A percentile compares a stretch with the other conserved stretches of the same genome.
Conservation (phyloP, 2,329 filamentous ascomycete species). For the Aspergillus fumigatus region DNA sequence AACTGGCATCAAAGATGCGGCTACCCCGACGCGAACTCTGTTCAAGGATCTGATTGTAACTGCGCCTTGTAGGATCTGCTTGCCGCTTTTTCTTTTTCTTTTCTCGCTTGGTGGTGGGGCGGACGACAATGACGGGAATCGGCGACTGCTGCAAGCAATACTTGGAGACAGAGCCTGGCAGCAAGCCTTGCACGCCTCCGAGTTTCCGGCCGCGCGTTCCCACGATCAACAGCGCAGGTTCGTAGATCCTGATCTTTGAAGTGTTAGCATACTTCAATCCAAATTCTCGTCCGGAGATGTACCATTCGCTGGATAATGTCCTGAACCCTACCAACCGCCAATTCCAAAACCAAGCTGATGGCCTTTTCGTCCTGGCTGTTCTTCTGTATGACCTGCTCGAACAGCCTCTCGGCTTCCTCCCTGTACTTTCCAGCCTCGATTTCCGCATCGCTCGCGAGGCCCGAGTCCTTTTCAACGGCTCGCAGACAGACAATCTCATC, state of each 20-base stretch:
- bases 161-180: slow-evolving; percentile 87
- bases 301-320: slow-evolving; percentile 88
- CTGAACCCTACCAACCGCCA: slow-evolving; percentile 83
- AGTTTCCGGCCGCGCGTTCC: slow-evolving; percentile 81
- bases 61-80: slow-evolving; percentile 69
- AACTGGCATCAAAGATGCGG: slow-evolving; percentile 49
- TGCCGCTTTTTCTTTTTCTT: slow-evolving; percentile 86
- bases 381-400: slow-evolving; percentile 72
- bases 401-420: slow-evolving; percentile 67
- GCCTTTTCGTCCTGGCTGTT: slow-evolving; percentile 74
- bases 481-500: slow-evolving; percentile 89
- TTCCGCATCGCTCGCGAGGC: slow-evolving; percentile 57
- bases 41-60: slow-evolving; percentile 73
- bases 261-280: slow-evolving; percentile 9
- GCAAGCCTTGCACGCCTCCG: slow-evolving; percentile 77
- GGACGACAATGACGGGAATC: slow-evolving; percentile 86
- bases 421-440: slow-evolving; percentile 68
- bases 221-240: slow-evolving; percentile 85
- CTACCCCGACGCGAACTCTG: slow-evolving; percentile 52
- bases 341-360: slow-evolving; percentile 79
- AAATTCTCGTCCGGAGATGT: slow-evolving; percentile 25
- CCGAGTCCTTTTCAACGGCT: slow-evolving; percentile 78
- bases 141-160: slow-evolving; percentile 93
- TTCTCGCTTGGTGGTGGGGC: slow-evolving; percentile 78
- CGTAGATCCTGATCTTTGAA: slow-evolving; percentile 77